Base-by-base conservation (phyloP, 441 rosid genomes). In the Theobroma grandiflorum region DNA sequence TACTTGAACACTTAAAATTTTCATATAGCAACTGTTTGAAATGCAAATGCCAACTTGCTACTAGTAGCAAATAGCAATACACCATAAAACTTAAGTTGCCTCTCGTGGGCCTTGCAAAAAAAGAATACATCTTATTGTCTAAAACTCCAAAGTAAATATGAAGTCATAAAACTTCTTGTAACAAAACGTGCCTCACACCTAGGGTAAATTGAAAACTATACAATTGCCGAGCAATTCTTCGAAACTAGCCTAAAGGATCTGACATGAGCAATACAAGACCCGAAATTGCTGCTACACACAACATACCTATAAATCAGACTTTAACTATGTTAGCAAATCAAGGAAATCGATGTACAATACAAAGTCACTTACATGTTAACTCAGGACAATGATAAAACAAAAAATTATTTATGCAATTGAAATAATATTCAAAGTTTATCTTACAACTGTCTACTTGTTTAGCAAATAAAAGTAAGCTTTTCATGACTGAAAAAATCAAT, bases 71-170 rank as follows among this genome's bases (percentile, higher is more conserved):
- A n/a, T n/a, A n/a, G n/a, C n/a, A n/a, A n/a, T n/a, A 90, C 88
- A 81, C 94, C 98, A 79, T 89, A 94, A 81, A 96, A 63, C 68
- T 93, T 84, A 12, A 96, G 92, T 90, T 96, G 98, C 70, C 84
- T 94, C 84, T 87, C 95, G 0, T 90, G 98, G 22, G 91, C 80
- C 88, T 98, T 96, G 93, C 82, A 83, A 26, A 79, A 47, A 79
- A 53, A n/a, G n/a, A 42, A 2, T 8, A 6, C 8, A 35, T 72
- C 49, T 37, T 8, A 10, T 53, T 72, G 35, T 53, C 75, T 52
- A 52, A 72, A 33, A 82, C 42, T 42, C 16, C 9, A 18, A 76
- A 76, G 6, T 73, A 45, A 6, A 50, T 7, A 72, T 53, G 11
- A 53, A 72, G 33, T 18, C 37, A 49, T 7, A 53, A 72, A 72